Conservation (phyloP, 371 early-diverging fungal genomes). For the Basidiobolus heterosporus region DNA sequence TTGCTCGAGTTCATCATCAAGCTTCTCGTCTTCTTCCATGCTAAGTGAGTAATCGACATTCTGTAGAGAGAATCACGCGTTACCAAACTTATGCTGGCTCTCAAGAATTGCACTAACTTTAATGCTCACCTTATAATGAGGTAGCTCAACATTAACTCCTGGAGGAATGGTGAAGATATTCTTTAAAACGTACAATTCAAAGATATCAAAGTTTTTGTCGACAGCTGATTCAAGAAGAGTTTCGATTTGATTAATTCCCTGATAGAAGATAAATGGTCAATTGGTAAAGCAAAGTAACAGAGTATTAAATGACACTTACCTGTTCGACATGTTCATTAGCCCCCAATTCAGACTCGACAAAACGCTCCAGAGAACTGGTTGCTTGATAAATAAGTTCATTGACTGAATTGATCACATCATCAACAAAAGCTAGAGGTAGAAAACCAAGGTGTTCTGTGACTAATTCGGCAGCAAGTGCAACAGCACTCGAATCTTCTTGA, state of each 20-base stretch:
- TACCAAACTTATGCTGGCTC: too few relatives aligned
- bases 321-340: conserved; percentile 19
- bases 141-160: conserved; percentile 24
- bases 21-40: too few relatives aligned
- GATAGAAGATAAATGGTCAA: background rate
- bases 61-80: too few relatives aligned
- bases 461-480: conserved; percentile 14
- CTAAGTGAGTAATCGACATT: too few relatives aligned
- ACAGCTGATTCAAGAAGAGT: conserved; percentile 53
- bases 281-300: background rate
- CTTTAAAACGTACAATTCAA: conserved; percentile 48
- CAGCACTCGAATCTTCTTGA: too few relatives aligned
- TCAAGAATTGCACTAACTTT: too few relatives aligned
- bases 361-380: conserved; percentile 35
- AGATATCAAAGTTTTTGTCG: conserved; percentile 56
- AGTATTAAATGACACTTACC: conserved; percentile 7
- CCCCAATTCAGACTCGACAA: conserved; percentile 29
- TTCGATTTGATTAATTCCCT: conserved; percentile 40
- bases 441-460: conserved; percentile 56
- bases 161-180: conserved; percentile 45
- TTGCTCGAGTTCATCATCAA: too few relatives aligned
- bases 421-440: conserved; percentile 42
- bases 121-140: conserved; percentile 22
- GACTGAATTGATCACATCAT: conserved; percentile 54
- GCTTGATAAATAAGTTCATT: conserved; percentile 47